Conservation (phyloP, 2,329 filamentous ascomycete genomes). For the Esteya vermicola region DNA sequence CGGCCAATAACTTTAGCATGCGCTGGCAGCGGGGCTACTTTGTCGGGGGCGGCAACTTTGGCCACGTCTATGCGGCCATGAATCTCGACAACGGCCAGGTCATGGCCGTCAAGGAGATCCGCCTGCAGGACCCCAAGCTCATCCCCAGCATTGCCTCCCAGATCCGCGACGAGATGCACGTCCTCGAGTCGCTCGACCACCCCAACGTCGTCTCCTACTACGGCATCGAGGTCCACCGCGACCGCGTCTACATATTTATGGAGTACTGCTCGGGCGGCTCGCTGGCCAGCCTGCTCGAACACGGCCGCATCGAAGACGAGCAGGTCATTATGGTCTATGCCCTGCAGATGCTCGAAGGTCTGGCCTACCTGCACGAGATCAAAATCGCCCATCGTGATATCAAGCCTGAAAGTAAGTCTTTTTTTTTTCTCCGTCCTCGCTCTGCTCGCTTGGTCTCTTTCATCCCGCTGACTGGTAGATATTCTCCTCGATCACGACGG, state of each 20-base stretch:
- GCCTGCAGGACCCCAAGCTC: conserved; percentile 87
- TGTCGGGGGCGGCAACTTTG: conserved; percentile 91
- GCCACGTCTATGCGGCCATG: conserved; percentile 93
- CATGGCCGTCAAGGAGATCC: conserved; percentile 98
- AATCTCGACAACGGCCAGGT: conserved; percentile 90
- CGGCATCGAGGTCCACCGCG: conserved; percentile 92
- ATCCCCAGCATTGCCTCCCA: conserved; percentile 89
- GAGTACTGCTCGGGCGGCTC: conserved; percentile 96
- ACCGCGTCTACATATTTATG: conserved; percentile 99
- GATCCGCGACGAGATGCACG: conserved; percentile 94
- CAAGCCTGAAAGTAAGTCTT: conserved; percentile 76
- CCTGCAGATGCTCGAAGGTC: conserved; percentile 81
- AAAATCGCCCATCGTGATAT: conserved; percentile 93
- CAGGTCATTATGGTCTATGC: conserved; percentile 96
- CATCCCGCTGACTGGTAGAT: conserved; percentile 33
- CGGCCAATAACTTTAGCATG: conserved; percentile 88
- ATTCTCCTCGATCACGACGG: conserved; percentile 95
- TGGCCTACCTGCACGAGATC: conserved; percentile 85
- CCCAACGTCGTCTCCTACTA: conserved; percentile 97
- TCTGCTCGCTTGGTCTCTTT: background rate
- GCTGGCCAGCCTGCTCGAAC: conserved; percentile 75
- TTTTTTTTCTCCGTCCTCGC: background rate
- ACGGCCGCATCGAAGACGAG: conserved; percentile 94
- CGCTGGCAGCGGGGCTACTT: conserved; percentile 99
- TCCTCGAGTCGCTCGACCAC: conserved; percentile 88